These are phyloP conservation scores for Aspergillus saccharolyticus DNA, from an alignment of 495 filamentous ascomycete species.

Conservation along the genomic window DNA sequence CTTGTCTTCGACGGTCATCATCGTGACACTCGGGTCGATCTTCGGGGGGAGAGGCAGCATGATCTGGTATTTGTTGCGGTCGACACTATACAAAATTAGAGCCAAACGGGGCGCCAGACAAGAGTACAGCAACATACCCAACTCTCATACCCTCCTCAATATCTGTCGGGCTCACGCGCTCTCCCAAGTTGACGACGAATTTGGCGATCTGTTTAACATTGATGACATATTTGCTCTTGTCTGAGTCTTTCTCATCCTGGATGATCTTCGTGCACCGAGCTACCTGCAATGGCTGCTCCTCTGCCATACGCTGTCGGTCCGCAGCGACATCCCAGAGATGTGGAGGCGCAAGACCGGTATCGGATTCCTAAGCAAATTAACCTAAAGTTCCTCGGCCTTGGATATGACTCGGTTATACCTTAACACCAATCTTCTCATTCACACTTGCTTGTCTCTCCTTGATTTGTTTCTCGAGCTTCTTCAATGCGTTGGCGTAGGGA, in stretches of 20 bases:
- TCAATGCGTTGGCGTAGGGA: conserved; percentile 85
- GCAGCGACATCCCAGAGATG: conserved; percentile 98
- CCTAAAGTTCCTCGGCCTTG: conserved; percentile 6
- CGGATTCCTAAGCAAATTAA: conserved; percentile 70
- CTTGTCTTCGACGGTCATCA: conserved; percentile 99
- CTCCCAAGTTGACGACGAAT: conserved; percentile 96
- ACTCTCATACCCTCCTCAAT: conserved; percentile 99
- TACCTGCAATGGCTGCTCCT: conserved; percentile 96
- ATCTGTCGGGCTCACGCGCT: conserved; percentile 95
- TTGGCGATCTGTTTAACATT: conserved; percentile 99
- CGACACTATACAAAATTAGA: conserved; percentile 54
- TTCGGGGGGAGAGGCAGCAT: conserved; percentile 95
- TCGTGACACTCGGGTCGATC: conserved; percentile 97
- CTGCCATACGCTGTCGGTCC: conserved; percentile 94
- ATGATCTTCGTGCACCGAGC: conserved; percentile 99
- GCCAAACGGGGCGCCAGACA: not conserved
- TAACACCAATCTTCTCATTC: conserved; percentile 93
- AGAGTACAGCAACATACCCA: conserved; percentile 48
- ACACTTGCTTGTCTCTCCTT: conserved; percentile 95
- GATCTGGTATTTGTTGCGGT: conserved; percentile 98
- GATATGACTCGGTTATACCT: conserved; percentile 37
- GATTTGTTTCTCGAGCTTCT: conserved; percentile 97
- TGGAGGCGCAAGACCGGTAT: conserved; percentile 94
- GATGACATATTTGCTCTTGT: conserved; percentile 99
- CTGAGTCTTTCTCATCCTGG: conserved; percentile 88